These are phyloP conservation scores for Candida nemodendra DNA, from an alignment of 805 yeast species.

Conservation along the genomic window DNA sequence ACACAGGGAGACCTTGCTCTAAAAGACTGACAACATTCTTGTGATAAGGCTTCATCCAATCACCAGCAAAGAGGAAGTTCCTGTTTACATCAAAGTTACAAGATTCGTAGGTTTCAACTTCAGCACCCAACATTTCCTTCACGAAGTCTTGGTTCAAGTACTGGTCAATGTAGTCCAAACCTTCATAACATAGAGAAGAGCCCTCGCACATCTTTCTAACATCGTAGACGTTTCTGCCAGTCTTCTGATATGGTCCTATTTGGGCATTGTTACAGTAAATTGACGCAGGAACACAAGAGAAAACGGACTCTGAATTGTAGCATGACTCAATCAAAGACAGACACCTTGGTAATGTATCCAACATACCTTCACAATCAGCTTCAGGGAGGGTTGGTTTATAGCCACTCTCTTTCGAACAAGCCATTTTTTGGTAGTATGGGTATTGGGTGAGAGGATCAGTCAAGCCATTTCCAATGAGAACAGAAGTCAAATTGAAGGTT, in stretches of 20 bases:
- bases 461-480: slow-evolving; percentile 89
- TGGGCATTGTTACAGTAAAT: slow-evolving; percentile 62
- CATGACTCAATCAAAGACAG: slow-evolving; percentile 60
- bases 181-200: slow-evolving; percentile 53
- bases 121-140: slow-evolving; percentile 57
- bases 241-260: slow-evolving; percentile 54
- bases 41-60: slow-evolving; percentile 65
- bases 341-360: slow-evolving; percentile 62
- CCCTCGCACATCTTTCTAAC: slow-evolving; percentile 54
- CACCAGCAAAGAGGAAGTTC: slow-evolving; percentile 58
- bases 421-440: slow-evolving; percentile 85
- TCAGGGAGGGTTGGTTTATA: slow-evolving; percentile 68
- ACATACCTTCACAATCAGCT: slow-evolving; percentile 69
- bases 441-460: slow-evolving; percentile 83
- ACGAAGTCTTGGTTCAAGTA: slow-evolving; percentile 55
- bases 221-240: slow-evolving; percentile 65
- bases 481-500: slow-evolving; percentile 67
- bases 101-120: slow-evolving; percentile 46
- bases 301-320: slow-evolving; percentile 55
- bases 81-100: slow-evolving; percentile 51
- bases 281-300: slow-evolving; percentile 63
- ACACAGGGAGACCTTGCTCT: slow-evolving; percentile 70
- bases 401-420: slow-evolving; percentile 83
- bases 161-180: slow-evolving; percentile 46
- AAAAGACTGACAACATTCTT: slow-evolving; percentile 55